Evolutionary conservation across 768 basidiomycete species (phyloP), one percentile per base, ranked within the genome.

Genomic region (Mrakia frigida): DNA sequence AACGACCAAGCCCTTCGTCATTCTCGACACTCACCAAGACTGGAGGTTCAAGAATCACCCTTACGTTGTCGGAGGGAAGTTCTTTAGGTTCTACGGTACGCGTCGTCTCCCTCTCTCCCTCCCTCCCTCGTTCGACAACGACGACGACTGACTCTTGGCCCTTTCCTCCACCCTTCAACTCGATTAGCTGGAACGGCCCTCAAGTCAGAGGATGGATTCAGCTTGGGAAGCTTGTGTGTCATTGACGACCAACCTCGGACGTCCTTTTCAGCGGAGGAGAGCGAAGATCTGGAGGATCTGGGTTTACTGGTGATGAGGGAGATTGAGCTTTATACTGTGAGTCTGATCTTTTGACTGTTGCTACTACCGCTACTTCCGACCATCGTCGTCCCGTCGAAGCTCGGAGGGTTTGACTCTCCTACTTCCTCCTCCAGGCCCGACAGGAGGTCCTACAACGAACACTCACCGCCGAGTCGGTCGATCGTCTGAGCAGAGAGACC

Each of bases 201-300:
- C 67, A 61, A 77, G 31, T 31, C 65, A 5, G 71, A 74, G n/a
- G 79, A 77, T 3, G 79, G 78, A 0, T 70, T 80, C 28, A 52
- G 79, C 3, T 76, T 81, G 46, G 81, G 81, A 0, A 77, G 79
- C 0, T 77, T 81, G 9, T 81, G 81, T 70, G 69, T 81, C 3
- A 74, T 80, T 70, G 81, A 81, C 61, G 72, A 78, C 39, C 70
- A 78, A 33, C 79, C 80, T 9, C 74, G 80, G 5, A 50, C 56
- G 10, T 73, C 56, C 31, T 80, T 81, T 59, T 70, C 75, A 3
- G 70, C 63, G 16, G 80, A 79, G n/a, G 78, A 81, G 69, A 75
- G 78, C 16, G 52, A 72, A 25, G 76, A 80, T 3, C 77, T 81
- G 71, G 76, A 59, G 33, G 79, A 80, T 41, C 63, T 80, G 7